Evolutionary conservation across 345 rosid genomes (phyloP), one percentile per base, ranked within the genome.

Genomic region (Ceriops decandra): DNA sequence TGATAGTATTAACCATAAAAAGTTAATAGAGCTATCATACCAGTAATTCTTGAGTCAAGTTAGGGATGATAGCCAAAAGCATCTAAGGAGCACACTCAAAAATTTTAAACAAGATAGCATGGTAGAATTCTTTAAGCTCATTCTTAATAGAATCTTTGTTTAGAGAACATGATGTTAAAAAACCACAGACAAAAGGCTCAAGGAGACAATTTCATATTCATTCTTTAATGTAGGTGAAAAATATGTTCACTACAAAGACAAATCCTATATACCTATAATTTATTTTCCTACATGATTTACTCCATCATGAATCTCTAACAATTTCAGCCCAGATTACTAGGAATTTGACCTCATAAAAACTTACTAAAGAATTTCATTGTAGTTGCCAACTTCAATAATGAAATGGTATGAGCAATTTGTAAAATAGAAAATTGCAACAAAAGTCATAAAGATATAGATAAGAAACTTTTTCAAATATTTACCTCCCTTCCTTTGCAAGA

Each of bases 41-140:
- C 90, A 82, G 79, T 82, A 93, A 83, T 76, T 93, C 98, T 72
- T 84, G 90, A 53, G 78, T 81, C 87, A 93, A 64, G 74, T 79
- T 79, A 52, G 97, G 97, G 68, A 89, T 87, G 79, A 93, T 79
- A 68, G 87, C 76, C 69, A 78, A 76, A 80, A 93, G 86, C 82
- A 91, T 87, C 68, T 89, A 85, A 64, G 98, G 98, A 74, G 86
- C 86, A 76, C 76, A 83, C 46, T 77, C 80, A 82, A 81, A 93
- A 80, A 89, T 76, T 80, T 77, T 80, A 52, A 88, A 87, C 38
- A 89, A 69, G 64, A 93, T 87, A 73, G 89, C 91, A 67, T 93
- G 98, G 78, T 91, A 93, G 64, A 79, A 82, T 75, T 88, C 88
- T 79, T 84, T 88, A 68, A 93, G 89, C 62, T 84, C 86, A 64